Conservation (phyloP, 2,329 filamentous ascomycete species). For the Alternaria postmessia region DNA sequence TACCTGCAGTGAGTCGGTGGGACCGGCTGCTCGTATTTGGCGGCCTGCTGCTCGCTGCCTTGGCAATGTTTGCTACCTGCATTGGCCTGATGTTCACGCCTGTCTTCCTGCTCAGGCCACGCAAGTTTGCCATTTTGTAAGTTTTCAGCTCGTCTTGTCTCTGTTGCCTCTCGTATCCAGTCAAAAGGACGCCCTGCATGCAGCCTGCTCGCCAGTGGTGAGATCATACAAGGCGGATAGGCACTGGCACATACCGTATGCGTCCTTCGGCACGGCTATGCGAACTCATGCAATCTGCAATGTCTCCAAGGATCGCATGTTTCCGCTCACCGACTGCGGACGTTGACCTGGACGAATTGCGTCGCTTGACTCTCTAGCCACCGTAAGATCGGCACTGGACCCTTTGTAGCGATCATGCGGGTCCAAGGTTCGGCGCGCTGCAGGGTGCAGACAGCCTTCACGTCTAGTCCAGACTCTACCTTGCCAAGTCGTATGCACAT, state of each 20-base stretch:
- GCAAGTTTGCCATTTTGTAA: slow-evolving; percentile 98
- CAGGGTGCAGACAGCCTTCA: slow-evolving; percentile 42
- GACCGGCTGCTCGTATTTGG: slow-evolving; percentile 92
- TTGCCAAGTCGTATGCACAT: slow-evolving; percentile 34
- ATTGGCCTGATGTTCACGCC: slow-evolving; percentile 81
- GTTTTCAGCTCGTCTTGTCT: slow-evolving; percentile 56
- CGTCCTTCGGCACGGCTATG: slow-evolving; percentile 39
- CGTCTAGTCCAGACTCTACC: slow-evolving; percentile 40
- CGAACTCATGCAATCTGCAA: slow-evolving; percentile 43
- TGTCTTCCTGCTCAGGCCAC: slow-evolving; percentile 77
- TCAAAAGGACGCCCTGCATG: slow-evolving; percentile 26
- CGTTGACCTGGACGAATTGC: slow-evolving; percentile 30
- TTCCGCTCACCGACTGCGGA: slow-evolving; percentile 22
- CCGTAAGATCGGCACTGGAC: slow-evolving; percentile 44
- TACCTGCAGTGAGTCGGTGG: slow-evolving; percentile 86
- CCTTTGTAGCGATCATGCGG: slow-evolving; percentile 53
- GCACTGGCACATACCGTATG: slow-evolving; percentile 38
- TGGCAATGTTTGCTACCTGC: slow-evolving; percentile 91
- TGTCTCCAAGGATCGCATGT: slow-evolving; percentile 17
- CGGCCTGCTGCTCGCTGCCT: slow-evolving; percentile 54
- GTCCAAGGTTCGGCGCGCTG: slow-evolving; percentile 50
- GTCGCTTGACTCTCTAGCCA: slow-evolving; percentile 49
- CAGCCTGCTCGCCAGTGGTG: slow-evolving; percentile 24
- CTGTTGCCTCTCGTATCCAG: slow-evolving; percentile 25
- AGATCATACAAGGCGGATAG: slow-evolving; percentile 31